phyloP scores from a whole-genome alignment of 2,329 filamentous ascomycete genomes.

The Daldinia sp. region DNA sequence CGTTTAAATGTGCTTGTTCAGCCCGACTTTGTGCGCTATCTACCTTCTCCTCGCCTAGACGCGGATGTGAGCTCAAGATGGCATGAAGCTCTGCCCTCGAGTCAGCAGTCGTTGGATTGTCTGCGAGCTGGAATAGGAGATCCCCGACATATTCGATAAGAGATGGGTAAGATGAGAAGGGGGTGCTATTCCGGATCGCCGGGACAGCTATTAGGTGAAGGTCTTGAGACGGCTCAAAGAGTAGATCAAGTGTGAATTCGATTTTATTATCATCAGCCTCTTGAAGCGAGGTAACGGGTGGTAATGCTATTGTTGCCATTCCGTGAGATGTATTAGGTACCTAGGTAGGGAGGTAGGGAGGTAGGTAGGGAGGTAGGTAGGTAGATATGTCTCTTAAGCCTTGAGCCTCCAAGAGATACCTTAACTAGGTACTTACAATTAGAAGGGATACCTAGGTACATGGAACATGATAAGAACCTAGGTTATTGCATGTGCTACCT shows the following conservation, averaged over 20 bases:
- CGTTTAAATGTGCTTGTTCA: slow-evolving; percentile 80
- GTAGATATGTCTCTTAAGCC: too few species aligned
- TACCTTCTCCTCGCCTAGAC: slow-evolving; percentile 81
- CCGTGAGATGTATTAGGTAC: background rate
- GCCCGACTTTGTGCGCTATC: slow-evolving; percentile 82
- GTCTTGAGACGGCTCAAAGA: slow-evolving; percentile 83
- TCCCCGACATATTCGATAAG: slow-evolving; percentile 73
- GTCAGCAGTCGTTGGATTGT: slow-evolving; percentile 44
- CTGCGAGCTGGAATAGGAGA: slow-evolving; percentile 67
- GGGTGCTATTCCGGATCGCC: slow-evolving; percentile 58
- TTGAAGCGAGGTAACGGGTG: slow-evolving; percentile 64
- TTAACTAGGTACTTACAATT: too few species aligned
- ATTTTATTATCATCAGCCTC: slow-evolving; percentile 64
- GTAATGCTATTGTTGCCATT: slow-evolving; percentile 55
- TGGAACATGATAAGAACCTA: too few species aligned
- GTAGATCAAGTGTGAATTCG: slow-evolving; percentile 71
- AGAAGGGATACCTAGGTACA: too few species aligned
- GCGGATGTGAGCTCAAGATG: slow-evolving; percentile 83
- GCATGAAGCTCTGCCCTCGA: slow-evolving; percentile 68
- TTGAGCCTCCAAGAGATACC: too few species aligned
- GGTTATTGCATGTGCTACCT: too few species aligned
- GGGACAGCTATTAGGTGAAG: slow-evolving; percentile 78
- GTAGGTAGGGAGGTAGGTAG: too few species aligned
- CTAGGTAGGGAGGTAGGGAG: background rate
- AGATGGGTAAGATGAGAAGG: slow-evolving; percentile 72